Conservation (phyloP, 305 asterid genomes). For the Fraxinus velutina region DNA sequence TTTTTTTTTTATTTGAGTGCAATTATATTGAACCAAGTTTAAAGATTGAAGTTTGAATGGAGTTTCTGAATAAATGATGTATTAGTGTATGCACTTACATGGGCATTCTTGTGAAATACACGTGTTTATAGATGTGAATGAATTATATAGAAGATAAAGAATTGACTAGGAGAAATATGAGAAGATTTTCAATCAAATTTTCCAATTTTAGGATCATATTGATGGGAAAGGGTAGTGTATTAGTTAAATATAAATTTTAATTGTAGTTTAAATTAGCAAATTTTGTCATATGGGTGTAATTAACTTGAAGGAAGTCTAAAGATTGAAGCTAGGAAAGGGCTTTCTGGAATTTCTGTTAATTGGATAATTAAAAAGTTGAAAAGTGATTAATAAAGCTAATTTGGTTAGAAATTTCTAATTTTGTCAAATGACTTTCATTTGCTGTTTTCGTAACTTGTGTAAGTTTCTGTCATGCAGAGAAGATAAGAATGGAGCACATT, state of each 20-base stretch:
- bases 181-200: neutral
- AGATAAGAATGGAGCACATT: constrained; percentile 44
- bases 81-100: neutral
- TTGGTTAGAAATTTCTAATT: neutral
- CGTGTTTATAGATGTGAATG: neutral
- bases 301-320: neutral
- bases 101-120: neutral
- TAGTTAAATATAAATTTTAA: neutral
- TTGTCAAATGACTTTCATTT: neutral
- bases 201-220: neutral
- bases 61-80: neutral
- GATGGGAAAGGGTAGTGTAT: neutral
- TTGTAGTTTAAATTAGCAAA: neutral
- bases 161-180: neutral
- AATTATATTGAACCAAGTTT: neutral
- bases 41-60: neutral
- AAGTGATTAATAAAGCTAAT: neutral
- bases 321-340: neutral
- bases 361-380: constrained; percentile 5
- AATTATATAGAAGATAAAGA: neutral
- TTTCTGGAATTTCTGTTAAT: neutral
- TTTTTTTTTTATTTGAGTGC: neutral
- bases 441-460: neutral
- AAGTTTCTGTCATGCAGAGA: constrained; percentile 40
- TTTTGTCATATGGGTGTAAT: neutral